Base-by-base conservation (phyloP, 2,329 filamentous ascomycete genomes). In the Raffaelea arxii region DNA sequence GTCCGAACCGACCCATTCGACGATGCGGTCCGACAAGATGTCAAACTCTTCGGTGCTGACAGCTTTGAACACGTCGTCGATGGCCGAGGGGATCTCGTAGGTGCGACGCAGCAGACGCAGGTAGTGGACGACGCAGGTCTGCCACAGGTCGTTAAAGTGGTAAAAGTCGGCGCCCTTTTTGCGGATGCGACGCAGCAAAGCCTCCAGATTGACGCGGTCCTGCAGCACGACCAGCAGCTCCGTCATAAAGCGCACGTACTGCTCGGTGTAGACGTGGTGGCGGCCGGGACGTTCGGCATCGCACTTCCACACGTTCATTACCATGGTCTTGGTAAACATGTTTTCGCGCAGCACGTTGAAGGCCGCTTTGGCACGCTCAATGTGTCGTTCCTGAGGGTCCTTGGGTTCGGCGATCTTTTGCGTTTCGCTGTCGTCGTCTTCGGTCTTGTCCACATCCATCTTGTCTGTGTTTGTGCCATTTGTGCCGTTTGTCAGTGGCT, bases 221-320 rank as follows among this genome's bases (percentile, higher is more conserved):
- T 80, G 77, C 53, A 90, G 75, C 43, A 86, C 77, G 37, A 84
- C 77, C 6, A 95, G 70, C 7, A 95, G 70, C 46, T 77, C 73
- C 12, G 87, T 79, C 63, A 94, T 87, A 58, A 92, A 92, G 18
- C 81, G 80, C 2, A 88, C 84, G 58, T 96, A 96, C 52, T 85
- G 82, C 42, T 86, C 81, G 0, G 88, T 95, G 61, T 92, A 96
- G 32, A 95, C 88, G 58, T 94, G 92, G 61, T 96, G 90, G 18
- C 90, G 78, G 0, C 90, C 90, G 0, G 88, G 74, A 2, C 77
- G 71, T 57, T 96, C 90, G 41, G 86, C 81, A 54, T 95, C 90
- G 32, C 90, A 92, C 55, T 90, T 91, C 90, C 90, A 96, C 4
- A 96, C 88, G 58, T 94, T 91, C 62, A 95, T 82, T 1, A 86